Evolutionary conservation across 345 rosid genomes (phyloP), one percentile per base, ranked within the genome.

Genomic region (Salix udensis): DNA sequence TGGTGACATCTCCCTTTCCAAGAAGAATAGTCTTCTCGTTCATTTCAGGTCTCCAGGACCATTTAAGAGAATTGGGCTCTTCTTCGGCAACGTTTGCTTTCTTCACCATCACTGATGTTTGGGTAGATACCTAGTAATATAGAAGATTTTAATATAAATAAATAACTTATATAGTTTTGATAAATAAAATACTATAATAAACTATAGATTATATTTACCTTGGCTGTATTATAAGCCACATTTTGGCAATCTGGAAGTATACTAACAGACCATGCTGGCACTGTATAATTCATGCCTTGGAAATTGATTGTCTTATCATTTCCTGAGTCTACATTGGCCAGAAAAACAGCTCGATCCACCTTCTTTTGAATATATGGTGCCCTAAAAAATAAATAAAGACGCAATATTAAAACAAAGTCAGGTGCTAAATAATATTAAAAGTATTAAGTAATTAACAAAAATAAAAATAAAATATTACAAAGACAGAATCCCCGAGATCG

Each of bases 181-280:
- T 26, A 26, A 65, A 34, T 34, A 34, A n/a, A 24, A 10, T 6
- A 23, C 15, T 13, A n/a, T 64, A 10, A 62, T 14, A 9, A 3
- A 23, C n/a, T 14, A 18, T 10, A 24, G 10, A 15, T 37, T 46
- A 7, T 9, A 12, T n/a, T 3, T 44, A 87, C 91, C 88, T 86
- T 93, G 0, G 97, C 93, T 2, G 97, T 90, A 61, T 89, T 90
- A 77, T 85, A 93, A 1, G 39, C 86, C 72, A 88, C 94, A 3
- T 75, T 84, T 12, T 76, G 60, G 61, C 96, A 91, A 16, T 91
- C 90, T 2, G 91, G 91, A 69, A 91, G 90, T 67, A 93, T 81
- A 70, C 87, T 88, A 18, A 92, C 91, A 24, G 96, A 91, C 92
- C 96, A 89, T 5, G 96, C 90, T 0, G 94, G 96, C 53, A 93